Conservation (phyloP, 2,329 filamentous ascomycete species). For the Fusarium paranaense region DNA sequence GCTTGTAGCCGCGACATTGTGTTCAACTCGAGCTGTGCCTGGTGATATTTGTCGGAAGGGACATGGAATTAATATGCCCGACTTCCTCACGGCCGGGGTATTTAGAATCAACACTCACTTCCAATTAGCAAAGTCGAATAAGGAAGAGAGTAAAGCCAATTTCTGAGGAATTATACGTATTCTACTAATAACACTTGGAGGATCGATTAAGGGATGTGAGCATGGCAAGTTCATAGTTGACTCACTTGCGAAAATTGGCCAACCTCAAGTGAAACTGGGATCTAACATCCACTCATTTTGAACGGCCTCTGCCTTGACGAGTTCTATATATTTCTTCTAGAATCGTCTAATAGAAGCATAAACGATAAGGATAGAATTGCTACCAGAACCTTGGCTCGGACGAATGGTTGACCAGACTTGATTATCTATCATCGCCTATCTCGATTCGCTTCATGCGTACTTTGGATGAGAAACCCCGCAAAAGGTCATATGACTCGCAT, state of each 20-base stretch:
- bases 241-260: fast-evolving
- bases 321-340: fast-evolving
- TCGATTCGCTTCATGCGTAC: too few species aligned
- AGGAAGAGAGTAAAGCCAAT: too few species aligned
- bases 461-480: neutral
- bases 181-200: too few species aligned
- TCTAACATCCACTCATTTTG: neutral
- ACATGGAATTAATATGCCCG: too few species aligned
- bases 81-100: too few species aligned
- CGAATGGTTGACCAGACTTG: neutral
- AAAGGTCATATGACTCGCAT: neutral
- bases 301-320: neutral
- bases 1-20: neutral
- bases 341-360: neutral
- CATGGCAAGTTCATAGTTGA: neutral
- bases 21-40: too few species aligned
- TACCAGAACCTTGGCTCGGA: neutral
- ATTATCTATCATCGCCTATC: neutral
- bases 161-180: too few species aligned
- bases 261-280: neutral
- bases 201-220: too few species aligned
- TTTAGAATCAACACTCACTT: too few species aligned
- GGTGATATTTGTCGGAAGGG: too few species aligned
- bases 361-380: neutral
- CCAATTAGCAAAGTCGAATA: too few species aligned